Evolutionary conservation across 228 moss, liverwort and hornwort species (phyloP).

Genomic region (Sphagnum fallax): DNA sequence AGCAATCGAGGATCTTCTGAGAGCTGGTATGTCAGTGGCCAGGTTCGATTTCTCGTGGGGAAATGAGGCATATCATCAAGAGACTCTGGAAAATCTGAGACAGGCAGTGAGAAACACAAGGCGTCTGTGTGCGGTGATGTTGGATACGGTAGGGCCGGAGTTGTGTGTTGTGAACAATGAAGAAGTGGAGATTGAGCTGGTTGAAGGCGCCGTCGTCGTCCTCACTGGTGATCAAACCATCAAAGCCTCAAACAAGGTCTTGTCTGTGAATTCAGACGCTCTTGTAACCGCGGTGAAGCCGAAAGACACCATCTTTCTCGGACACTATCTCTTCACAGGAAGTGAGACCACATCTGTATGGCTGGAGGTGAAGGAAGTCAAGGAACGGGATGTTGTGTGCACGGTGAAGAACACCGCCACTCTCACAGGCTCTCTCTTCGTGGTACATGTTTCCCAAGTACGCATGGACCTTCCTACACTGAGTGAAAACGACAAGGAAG

Average conservation of each 20-base stretch:
- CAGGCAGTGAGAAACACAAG: conserved; percentile 82
- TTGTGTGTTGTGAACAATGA: conserved; percentile 52
- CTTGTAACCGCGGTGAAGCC: conserved; percentile 50
- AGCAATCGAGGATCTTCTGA: conserved; percentile 75
- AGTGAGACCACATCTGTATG: conserved; percentile 84
- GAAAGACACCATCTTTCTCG: conserved; percentile 68
- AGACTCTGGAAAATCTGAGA: conserved; percentile 88
- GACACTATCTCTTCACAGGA: conserved; percentile 84
- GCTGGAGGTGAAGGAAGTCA: conserved; percentile 71
- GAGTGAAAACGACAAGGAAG: conserved; percentile 52
- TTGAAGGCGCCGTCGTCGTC: conserved; percentile 48
- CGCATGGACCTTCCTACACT: conserved; percentile 67
- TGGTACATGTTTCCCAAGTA: conserved; percentile 74
- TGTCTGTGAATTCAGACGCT: conserved; percentile 69
- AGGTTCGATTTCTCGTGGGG: conserved; percentile 98
- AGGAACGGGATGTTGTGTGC: conserved; percentile 56
- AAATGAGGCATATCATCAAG: conserved; percentile 78
- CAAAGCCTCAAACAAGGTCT: conserved; percentile 48
- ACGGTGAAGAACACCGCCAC: conserved; percentile 72
- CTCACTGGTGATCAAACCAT: conserved; percentile 42
- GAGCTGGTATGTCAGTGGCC: conserved; percentile 90
- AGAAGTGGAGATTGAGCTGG: conserved; percentile 58
- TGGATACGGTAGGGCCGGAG: conserved; percentile 83
- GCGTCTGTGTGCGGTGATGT: conserved; percentile 81
- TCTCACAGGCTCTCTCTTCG: conserved; percentile 66